These are phyloP conservation scores for Aspergillus pseudoglaucus DNA, from an alignment of 2,329 filamentous ascomycete species.

Conservation along the genomic window DNA sequence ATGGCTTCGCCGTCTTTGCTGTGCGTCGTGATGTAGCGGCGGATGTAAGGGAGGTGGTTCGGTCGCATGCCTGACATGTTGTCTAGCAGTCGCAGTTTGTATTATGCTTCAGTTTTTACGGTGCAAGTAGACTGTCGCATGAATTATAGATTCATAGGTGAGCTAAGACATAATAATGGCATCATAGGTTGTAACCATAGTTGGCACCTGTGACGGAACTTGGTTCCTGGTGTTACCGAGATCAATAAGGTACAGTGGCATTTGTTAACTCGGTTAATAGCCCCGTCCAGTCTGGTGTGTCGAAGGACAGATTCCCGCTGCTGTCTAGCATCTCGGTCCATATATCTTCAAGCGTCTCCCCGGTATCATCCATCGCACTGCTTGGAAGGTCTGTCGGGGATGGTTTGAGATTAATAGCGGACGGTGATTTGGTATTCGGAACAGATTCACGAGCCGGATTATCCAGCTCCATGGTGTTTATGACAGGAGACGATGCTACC, in stretches of 20 bases:
- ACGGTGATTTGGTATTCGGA: no score
- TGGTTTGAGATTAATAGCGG: background rate
- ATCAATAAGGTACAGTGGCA: slow-evolving; percentile 10
- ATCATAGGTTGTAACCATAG: slow-evolving; percentile 1
- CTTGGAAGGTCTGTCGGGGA: background rate
- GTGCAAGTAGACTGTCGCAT: no score
- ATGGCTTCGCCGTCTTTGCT: slow-evolving; percentile 29
- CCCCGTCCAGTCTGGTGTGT: slow-evolving; percentile 24
- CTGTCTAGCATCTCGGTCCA: slow-evolving; percentile 27
- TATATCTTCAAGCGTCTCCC: slow-evolving; percentile 20
- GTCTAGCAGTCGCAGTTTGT: no score
- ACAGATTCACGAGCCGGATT: no score
- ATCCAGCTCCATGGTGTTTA: background rate
- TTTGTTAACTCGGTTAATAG: slow-evolving; percentile 24
- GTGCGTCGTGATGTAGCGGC: slow-evolving; percentile 36
- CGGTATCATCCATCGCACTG: background rate
- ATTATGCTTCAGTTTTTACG: no score
- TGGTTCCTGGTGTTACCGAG: background rate
- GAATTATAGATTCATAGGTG: no score
- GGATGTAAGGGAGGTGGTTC: slow-evolving; percentile 25
- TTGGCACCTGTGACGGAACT: background rate
- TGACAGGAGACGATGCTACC: background rate
- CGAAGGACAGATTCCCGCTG: slow-evolving; percentile 15
- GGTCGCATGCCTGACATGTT: slow-evolving; percentile 8
- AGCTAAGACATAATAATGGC: slow-evolving; percentile 1